Base-by-base conservation (phyloP, 805 yeast species). In the Hanseniaspora guilliermondii region DNA sequence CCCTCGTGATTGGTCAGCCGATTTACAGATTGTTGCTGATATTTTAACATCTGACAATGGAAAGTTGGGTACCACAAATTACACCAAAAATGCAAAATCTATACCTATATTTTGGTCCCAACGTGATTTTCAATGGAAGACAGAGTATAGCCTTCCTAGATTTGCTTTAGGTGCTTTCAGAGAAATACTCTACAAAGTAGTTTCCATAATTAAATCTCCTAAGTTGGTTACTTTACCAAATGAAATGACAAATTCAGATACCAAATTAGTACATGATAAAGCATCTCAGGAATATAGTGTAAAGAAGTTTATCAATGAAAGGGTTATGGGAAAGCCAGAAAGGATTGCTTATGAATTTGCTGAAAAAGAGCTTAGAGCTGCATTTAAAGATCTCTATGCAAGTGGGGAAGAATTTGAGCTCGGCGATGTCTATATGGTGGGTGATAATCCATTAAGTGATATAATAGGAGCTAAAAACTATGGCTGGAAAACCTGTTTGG, bases 361-460 rank as follows among this genome's bases (percentile, higher is more conserved):
- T 0, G 85, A 83, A 61, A 78, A 78, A 62, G 78, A 83, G 8
- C 71, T 88, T 49, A 38, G 35, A 12, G 24, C 35, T 8, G 50
- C 19, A 19, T 53, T 45, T 35, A 4, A 16, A 14, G 47, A 39
- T 21, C 22, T 32, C 3, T 41, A 45, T 21, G 44, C 40, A 6
- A n/a, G n/a, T 8, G 46, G 76, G 79, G 38, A 40, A 5, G 25
- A 44, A 1, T 17, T 35, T 16, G 50, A 55, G 25, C 58, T 64
- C 8, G 68, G 67, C 12, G 55, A 75, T n/a, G 83, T 93, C 1
- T 89, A 75, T 69, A 93, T 93, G 98, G 87, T 93, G 36, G 98
- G 98, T 30, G 98, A 93, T 68, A 93, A 93, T 66, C 97, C 97
- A 4, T 93, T 83, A 30, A 79, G 88, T 49, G 98, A 93, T 65